Base-by-base conservation (phyloP, 2,329 filamentous ascomycete genomes). In the Corinectria fuckeliana region DNA sequence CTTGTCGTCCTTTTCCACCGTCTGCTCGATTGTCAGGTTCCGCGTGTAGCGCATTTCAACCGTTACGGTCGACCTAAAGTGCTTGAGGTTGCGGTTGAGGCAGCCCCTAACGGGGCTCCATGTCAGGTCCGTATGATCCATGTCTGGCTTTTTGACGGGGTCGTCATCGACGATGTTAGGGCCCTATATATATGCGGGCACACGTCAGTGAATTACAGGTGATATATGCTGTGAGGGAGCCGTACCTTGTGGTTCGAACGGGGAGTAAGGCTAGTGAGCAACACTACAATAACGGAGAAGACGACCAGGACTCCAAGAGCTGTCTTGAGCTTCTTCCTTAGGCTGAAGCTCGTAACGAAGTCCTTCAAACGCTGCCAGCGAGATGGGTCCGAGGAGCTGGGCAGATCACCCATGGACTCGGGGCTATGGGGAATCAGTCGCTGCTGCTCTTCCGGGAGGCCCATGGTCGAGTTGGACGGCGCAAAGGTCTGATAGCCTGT, bases 401-500 rank as follows among this genome's bases (percentile, higher is more conserved):
- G 69, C 18, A 70, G 64, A 8, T 64, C 73, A 34, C 78, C 75
- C 77, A 83, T 82, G 59, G 80, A 83, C 76, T 84, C 75, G 6
- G 80, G 81, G 5, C 74, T 74, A 41, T 72, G 67, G 26, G 72
- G 69, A 54, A 85, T 73, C 3, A 85, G 71, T 56, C 75, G 73
- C 45, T 78, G 76, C 18, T 74, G 72, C 65, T 85, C 82, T 36
- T 77, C 74, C 2, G 72, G 66, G 10, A 69, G 63, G 5, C 78
- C 80, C 81, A 84, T 84, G 23, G 56, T 75, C 16, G 59, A 50
- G 42, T 60, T 58, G 14, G 56, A 23, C 20, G 60, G 69, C 1
- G 69, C 58, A 66, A 84, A 81, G 7, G 81, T 83, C 58, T 74
- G 78, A 67, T 84, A 82, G 60, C 75, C 77, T 60, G 70, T 48